Base-by-base conservation (phyloP, 176 grass and related monocot species). In the Poa annua region DNA sequence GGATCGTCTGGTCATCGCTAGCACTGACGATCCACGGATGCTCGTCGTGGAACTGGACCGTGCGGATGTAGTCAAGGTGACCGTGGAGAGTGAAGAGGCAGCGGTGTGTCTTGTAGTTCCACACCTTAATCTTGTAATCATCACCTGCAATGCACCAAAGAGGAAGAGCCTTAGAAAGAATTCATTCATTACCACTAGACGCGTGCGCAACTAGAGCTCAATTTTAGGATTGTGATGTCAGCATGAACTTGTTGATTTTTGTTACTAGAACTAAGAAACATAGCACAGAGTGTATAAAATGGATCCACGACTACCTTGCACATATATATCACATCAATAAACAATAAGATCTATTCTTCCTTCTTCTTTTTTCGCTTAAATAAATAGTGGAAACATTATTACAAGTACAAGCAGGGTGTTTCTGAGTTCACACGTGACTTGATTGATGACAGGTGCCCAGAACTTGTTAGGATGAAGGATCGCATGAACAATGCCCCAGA, bases 41-140 rank as follows among this genome's bases (percentile, higher is more conserved):
- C 77, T 94, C 92, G 5, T 94, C 83, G 22, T 97, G 94, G 83
- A 97, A 97, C 26, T 97, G 94, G 25, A 97, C 92, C 0, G 94
- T 97, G 25, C 94, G 88, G 48, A 97, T 97, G 81, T 97, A 97
- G 78, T 97, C 94, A 41, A 97, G 89, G 54, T 97, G 94, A 3
- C 94, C 94, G 21, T 92, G 89, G 47, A 97, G 92, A 15, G 94
- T 97, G 81, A 97, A 97, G 12, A 97, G 87, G 92, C 92, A 97
- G 39, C 92, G 89, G 81, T 97, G 94, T 0, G 92, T 97, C 77
- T 97, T 97, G 83, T 97, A 94, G 64, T 94, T 97, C 92, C 94
- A 97, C 47, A 97, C 94, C 80, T 97, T 97, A 32, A 97, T 97
- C 83, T 97, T 97, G 67, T 97, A 97, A 70, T 97, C 94, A 59